Evolutionary conservation across 768 basidiomycete genomes (phyloP), one percentile per base, ranked within the genome.

Genomic region (Rhizopogon roseolus): DNA sequence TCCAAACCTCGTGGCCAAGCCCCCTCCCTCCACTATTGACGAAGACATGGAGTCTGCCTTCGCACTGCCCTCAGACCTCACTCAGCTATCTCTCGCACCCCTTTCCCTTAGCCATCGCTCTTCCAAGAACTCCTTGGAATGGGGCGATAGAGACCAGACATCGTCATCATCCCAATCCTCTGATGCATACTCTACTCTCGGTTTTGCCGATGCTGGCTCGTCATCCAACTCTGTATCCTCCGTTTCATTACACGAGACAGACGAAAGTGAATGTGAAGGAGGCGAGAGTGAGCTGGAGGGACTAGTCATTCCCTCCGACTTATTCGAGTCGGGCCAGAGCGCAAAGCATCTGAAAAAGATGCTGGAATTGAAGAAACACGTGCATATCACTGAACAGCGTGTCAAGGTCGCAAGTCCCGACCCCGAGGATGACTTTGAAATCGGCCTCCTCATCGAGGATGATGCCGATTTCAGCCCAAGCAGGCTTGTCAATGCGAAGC

Each of bases 31-130:
- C 1, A 71, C 78, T 52, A 76, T 82, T 54, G 71, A 73, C 42
- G 90, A 92, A 58, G 91, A 93, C 61, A 84, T 92, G 57, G 91
- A 94, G 68, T 85, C 86, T 58, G 92, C 79, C 50, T 91, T 93
- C 65, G 81, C 84, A 25, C 76, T 94, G 36, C 91, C 92, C 39
- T 81, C 81, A 51, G 85, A 91, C 65, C 80, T 94, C 53, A 90
- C 87, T 8, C 83, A 81, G 63, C 81, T 94, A 49, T 93, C 91
- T 17, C 84, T 94, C 41, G 85, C 86, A 40, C 88, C 92, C 50
- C 73, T 85, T 53, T 82, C 88, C 29, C 81, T 90, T 17, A 81
- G 77, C 58, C 88, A 90, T 64, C 83, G 86, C 49, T 79, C 86
- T 8, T 92, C 91, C 53, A 92, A 92, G 73, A 82, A 81, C 49